Percentiles rank a stretch among this genome's conserved stretches.
These are phyloP conservation scores for Lipomyces mesembrius DNA, from an alignment of 805 yeast genomes.

Conservation along the genomic window DNA sequence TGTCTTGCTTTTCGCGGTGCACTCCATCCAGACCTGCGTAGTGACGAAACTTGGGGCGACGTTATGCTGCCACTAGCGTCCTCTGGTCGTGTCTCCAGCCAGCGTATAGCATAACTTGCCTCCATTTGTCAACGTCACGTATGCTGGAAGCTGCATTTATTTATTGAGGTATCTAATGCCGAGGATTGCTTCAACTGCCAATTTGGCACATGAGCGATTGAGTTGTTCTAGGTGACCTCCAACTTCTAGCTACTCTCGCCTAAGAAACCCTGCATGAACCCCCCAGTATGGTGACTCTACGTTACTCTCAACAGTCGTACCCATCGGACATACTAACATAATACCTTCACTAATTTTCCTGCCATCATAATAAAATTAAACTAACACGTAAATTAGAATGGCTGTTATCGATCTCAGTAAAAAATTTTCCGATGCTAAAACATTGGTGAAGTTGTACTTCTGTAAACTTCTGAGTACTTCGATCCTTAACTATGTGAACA, in stretches of 20 bases:
- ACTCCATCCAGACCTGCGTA: not conserved
- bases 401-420: too few relatives aligned
- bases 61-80: not conserved
- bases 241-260: not conserved
- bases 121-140: not conserved
- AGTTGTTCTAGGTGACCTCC: not conserved
- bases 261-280: not conserved
- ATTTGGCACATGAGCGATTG: not conserved
- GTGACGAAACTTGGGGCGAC: not conserved
- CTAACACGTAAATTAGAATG: too few relatives aligned
- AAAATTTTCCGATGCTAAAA: too few relatives aligned
- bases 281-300: not conserved
- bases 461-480: too few relatives aligned
- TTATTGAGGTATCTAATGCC: not conserved
- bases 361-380: too few relatives aligned
- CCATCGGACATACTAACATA: too few relatives aligned
- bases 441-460: too few relatives aligned
- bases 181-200: not conserved
- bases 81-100: not conserved
- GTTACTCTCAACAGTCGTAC: too few relatives aligned
- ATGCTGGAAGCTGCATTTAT: not conserved
- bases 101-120: not conserved
- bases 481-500: too few relatives aligned
- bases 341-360: too few relatives aligned
- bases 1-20: not conserved